Evolutionary conservation across 257 asterid genomes (phyloP).

Genomic region (Solanum chilense): DNA sequence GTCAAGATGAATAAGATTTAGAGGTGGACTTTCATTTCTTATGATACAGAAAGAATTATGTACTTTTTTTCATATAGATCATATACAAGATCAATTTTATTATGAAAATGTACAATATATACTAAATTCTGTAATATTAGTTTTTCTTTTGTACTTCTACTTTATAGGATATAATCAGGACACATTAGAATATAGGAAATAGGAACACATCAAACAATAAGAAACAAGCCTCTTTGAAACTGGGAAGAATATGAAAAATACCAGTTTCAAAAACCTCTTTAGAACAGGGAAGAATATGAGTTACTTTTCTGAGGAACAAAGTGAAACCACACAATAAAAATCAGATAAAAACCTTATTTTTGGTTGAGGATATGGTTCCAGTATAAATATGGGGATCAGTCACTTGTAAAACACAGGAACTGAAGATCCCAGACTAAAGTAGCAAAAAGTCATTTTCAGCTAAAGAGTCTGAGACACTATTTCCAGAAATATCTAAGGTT

Average conservation of each 20-base stretch:
- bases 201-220: background rate
- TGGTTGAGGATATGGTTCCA: background rate
- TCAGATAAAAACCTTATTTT: background rate
- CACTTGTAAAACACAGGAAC: background rate
- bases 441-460: background rate
- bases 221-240: background rate
- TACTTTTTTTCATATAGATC: background rate
- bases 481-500: background rate
- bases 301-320: background rate
- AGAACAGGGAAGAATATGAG: background rate
- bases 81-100: background rate
- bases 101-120: background rate
- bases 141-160: background rate
- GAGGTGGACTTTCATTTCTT: background rate
- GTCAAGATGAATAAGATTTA: background rate
- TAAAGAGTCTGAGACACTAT: background rate
- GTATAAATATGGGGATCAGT: background rate
- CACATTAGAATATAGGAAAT: background rate
- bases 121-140: background rate
- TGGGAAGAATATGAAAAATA: background rate
- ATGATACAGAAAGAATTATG: background rate
- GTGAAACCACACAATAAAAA: background rate
- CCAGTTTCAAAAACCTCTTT: background rate
- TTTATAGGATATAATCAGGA: background rate
- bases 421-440: background rate